phyloP scores from a whole-genome alignment of 208 protist genomes.

The Acanthamoeba culbertsoni region DNA sequence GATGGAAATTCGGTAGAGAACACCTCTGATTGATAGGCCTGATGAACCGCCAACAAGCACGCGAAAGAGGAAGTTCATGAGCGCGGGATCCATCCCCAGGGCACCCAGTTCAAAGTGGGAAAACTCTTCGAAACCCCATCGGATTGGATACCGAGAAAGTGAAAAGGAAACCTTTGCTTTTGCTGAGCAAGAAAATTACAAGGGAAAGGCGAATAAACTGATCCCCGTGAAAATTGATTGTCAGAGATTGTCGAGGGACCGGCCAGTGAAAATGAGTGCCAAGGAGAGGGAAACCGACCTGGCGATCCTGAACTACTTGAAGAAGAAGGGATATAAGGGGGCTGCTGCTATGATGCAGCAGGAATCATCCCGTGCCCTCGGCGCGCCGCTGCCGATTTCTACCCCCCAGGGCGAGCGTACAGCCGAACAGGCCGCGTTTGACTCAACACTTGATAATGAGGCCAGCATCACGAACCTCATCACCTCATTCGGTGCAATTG shows the following conservation, averaged over 20 bases:
- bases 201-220: not conserved
- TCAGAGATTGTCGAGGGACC: not conserved
- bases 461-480: slow-evolving; percentile 29
- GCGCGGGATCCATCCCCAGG: too few relatives aligned
- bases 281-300: not conserved
- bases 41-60: not conserved
- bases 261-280: not conserved
- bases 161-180: too few relatives aligned
- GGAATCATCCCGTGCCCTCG: not conserved
- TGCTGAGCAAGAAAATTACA: not conserved
- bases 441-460: not conserved
- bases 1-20: not conserved
- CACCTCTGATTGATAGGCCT: not conserved
- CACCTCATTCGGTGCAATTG: not conserved
- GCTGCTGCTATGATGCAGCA: not conserved
- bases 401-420: not conserved
- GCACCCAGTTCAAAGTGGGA: too few relatives aligned
- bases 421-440: slow-evolving; percentile 20
- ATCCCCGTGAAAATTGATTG: not conserved
- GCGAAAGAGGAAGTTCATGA: too few relatives aligned
- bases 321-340: not conserved
- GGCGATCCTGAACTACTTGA: not conserved
- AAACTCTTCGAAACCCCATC: too few relatives aligned
- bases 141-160: too few relatives aligned
- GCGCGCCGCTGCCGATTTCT: not conserved